Evolutionary conservation across 1,139 yeast species (phyloP), one percentile per base, ranked within the genome.

Genomic region (Geotrichum carabidarum): DNA sequence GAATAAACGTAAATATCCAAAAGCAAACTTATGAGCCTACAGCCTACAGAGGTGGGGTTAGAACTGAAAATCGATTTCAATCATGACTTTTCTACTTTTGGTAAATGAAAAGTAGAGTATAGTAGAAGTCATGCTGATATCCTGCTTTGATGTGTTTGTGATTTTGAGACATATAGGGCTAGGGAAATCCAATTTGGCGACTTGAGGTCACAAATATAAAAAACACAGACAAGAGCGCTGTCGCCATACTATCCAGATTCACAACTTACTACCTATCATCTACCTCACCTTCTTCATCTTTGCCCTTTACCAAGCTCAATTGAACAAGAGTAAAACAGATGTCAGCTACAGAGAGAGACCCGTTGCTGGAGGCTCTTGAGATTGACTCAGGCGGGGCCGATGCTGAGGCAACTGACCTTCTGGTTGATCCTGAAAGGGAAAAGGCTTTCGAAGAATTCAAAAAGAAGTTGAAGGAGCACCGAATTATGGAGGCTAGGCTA

Each of bases 401-500:
- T 4, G 44, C 44, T 11, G 30, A 8, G 11, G 17, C 4, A 7
- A 36, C 48, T 6, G 51, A 54, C 2, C 51, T 61, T 49, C 60
- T 62, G 32, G 78, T 72, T 43, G 91, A 84, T 62, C 83, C 82
- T 44, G 96, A 90, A 64, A 82, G 95, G 64, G 86, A 84, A 60
- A 80, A 83, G 63, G 96, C 97, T 18, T 73, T 93, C 61, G 76
- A 78, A 47, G 86, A 83, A 60, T 87, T 88, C 72, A 90, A 90
- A 70, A 86, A 83, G 69, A 91, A 89, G 72, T 78, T 93, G 64
- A 77, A 88, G 64, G 98, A 93, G 67, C 99, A 94, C 72, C 82
- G 96, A 66, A 89, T 89, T 67, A 90, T 95, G 88, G 98, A 93
- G 68, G 88, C 95, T 44, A 83, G 90, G 66, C 78, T 94, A 65